Base-by-base conservation (phyloP, 2,329 filamentous ascomycete genomes). In the Lachnellula occidentalis region DNA sequence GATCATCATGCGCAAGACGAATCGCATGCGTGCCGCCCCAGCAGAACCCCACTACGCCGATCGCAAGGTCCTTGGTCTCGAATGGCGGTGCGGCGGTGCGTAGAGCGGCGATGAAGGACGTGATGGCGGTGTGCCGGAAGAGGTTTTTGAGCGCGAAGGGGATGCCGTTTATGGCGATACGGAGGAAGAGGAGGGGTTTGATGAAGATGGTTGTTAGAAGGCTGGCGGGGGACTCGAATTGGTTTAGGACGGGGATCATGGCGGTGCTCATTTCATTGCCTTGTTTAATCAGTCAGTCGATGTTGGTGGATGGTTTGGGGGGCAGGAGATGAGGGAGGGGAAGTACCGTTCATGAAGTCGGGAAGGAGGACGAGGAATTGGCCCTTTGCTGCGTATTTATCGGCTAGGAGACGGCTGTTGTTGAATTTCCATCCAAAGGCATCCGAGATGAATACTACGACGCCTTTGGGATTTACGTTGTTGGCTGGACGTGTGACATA, bases 41-140 rank as follows among this genome's bases (percentile, higher is more conserved):
- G 71, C 81, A 85, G 70, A 82, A 85, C 0, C 82, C 83, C 0
- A 78, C 78, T 0, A 73, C 77, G 21, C 76, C 80, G 45, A 85
- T 68, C 53, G 73, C 74, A 6, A 73, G 63, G 14, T 63, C 54
- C 17, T 65, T 54, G n/a, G 66, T 64, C 52, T 51, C 49, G 53
- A 60, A 65, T 14, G 64, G 64, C 8, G 64, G 56, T 8, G 60
- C 54, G 9, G 54, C 61, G 8, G 65, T 63, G 15, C 72, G 70
- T 5, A 76, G 60, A 3, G 64, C 59, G 36, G 62, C 54, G 55
- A 77, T 66, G 60, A 75, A 76, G 42, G 60, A 37, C 39, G 67
- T 57, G 45, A 78, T 62, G 74, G 69, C 57, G 65, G 58, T 48
- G 63, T 53, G 59, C 68, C 55, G 17, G 59, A 42, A 34, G 58